Evolutionary conservation across 345 rosid species (phyloP), one percentile per base, ranked within the genome.

Genomic region (Salix caprea): DNA sequence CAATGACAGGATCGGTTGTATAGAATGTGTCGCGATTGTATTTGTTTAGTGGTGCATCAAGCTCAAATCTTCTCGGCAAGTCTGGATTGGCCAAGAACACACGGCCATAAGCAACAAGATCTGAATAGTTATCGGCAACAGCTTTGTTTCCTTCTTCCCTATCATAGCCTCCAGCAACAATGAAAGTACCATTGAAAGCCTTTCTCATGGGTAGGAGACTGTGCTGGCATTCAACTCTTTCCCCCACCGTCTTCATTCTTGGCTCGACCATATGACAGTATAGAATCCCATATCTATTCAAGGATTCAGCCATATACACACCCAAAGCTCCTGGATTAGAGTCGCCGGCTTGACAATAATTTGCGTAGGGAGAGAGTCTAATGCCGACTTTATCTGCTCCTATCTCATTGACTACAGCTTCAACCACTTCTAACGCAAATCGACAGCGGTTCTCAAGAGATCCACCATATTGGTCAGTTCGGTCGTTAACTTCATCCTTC

Each of bases 231-330:
- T 79, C 86, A 1, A 9, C 0, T 19, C 70, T 82, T 46, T 91
- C 89, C 2, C 73, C 80, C 2, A 70, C 9, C 0, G 70, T 79
- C 71, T 75, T 86, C 90, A 87, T 88, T 70, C 93, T 89, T 0
- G 96, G 88, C 76, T 91, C 94, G 39, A 91, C 85, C 82, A 88
- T 85, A 71, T 91, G 97, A 77, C 92, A 91, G 78, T 88, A 93
- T n/a, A 85, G 81, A 40, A 91, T 86, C 4, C 84, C 84, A 21
- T 83, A 88, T 64, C 85, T 86, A 76, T 90, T 91, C 76, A 92
- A 75, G 34, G 90, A 81, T 30, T 88, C 84, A 1, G 71, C 91
- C 92, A 92, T 89, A 87, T 90, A 83, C 1, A 88, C 77, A 2
- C 90, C 96, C 40, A 89, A 78, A 18, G 87, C 91, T 77, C 78